Evolutionary conservation across 768 basidiomycete genomes (phyloP).

Genomic region (Boletus speciosus): DNA sequence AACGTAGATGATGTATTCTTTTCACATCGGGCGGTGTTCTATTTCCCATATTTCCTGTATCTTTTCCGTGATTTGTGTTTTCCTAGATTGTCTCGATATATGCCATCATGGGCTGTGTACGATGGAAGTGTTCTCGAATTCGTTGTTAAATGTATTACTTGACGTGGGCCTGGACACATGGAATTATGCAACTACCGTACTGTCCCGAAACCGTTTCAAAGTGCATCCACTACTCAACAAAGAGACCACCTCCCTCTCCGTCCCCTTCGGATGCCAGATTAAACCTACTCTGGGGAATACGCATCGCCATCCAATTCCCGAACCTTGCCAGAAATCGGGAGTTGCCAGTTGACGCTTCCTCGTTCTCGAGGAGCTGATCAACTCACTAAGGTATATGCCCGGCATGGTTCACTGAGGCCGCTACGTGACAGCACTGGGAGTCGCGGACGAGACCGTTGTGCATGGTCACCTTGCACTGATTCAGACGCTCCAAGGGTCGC

Average conservation of each 20-base stretch:
- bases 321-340: slow-evolving; percentile 40
- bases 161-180: neutral
- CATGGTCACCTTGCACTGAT: neutral
- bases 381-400: slow-evolving; percentile 35
- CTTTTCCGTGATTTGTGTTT: slow-evolving; percentile 6
- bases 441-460: neutral
- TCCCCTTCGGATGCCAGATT: neutral
- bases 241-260: slow-evolving; percentile 21
- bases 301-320: slow-evolving; percentile 36
- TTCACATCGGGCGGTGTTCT: neutral
- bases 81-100: neutral
- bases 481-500: neutral
- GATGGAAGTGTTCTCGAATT: slow-evolving; percentile 1
- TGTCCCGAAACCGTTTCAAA: neutral
- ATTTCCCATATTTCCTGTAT: slow-evolving; percentile 4
- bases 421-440: slow-evolving; percentile 2
- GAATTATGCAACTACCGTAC: neutral
- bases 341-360: slow-evolving; percentile 36
- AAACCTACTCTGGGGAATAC: neutral
- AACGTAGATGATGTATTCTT: slow-evolving; percentile 8
- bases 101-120: slow-evolving; percentile 4
- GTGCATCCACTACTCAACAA: slow-evolving; percentile 20
- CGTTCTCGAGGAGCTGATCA: slow-evolving; percentile 43
- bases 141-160: slow-evolving; percentile 5
- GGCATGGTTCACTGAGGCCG: slow-evolving; percentile 19